Conservation (phyloP, 116 monocot species). For the Phalaenopsis hybrid region DNA sequence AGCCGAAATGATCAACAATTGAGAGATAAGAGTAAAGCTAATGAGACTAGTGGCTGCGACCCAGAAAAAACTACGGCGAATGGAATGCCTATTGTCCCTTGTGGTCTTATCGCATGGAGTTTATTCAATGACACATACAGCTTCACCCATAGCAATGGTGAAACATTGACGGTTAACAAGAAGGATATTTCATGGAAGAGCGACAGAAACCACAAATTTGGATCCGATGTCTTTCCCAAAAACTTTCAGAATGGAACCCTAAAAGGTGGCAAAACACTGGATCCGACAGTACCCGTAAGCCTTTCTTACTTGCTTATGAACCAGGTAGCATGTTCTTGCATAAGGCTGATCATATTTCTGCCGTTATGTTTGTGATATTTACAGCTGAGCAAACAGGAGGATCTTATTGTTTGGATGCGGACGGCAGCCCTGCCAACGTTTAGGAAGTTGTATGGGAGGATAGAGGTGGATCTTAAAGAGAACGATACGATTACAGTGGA, state of each 20-base stretch:
- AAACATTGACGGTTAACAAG: conserved; percentile 34
- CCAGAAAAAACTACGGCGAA: conserved; percentile 44
- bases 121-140: conserved; percentile 43
- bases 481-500: conserved; percentile 12
- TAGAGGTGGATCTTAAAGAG: conserved; percentile 20
- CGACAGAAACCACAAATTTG: conserved; percentile 57
- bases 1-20: conserved; percentile 77
- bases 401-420: conserved; percentile 26
- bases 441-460: conserved; percentile 27
- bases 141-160: conserved; percentile 14
- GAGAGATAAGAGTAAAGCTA: conserved; percentile 29
- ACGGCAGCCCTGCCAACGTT: conserved; percentile 22
- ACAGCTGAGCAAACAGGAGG: conserved; percentile 14
- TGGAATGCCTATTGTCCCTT: conserved; percentile 34
- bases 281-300: conserved; percentile 29
- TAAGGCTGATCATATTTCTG: neutral
- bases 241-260: conserved; percentile 50
- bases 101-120: conserved; percentile 47
- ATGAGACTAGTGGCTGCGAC: conserved; percentile 57
- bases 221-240: conserved; percentile 37
- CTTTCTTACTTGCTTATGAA: neutral
- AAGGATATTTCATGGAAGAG: conserved; percentile 53
- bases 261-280: conserved; percentile 34
- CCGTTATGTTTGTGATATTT: conserved; percentile 5
- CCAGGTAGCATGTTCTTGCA: no score